Evolutionary conservation across 441 rosid species (phyloP), one percentile per base, ranked within the genome.

Genomic region (Gossypium gossypioides): DNA sequence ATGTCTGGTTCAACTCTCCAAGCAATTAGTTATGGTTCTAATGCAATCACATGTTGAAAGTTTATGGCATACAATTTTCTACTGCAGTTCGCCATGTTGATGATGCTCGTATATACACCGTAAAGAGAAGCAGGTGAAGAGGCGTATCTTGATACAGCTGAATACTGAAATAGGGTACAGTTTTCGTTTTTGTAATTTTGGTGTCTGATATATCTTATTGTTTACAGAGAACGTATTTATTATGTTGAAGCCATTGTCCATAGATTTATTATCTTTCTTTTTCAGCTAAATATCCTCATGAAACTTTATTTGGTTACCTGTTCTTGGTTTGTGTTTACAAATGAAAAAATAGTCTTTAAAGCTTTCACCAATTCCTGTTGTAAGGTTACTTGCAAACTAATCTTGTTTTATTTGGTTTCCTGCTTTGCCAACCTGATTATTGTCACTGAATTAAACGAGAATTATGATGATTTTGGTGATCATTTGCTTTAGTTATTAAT

Each of bases 21-120:
- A 86, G 93, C 92, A 57, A 87, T 89, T 66, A 95, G 97, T 77
- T 92, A 91, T 61, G 98, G 99, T 42, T 81, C 97, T 29, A 87
- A 80, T 59, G 68, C 63, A 56, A 83, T 92, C 69, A 85, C 93
- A 15, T 91, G 99, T 79, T 88, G 85, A 82, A 32, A 76, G 78
- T 40, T 22, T 21, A 10, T 22, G 10, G 15, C 59, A 55, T 21
- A 55, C 4, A 55, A 19, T 21, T 55, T 52, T 52, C 57, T 18
- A 19, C 27, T 7, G 27, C 22, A 54, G 25, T 10, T 56, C 85
- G 8, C 48, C 46, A 4, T 3, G 2, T 21, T 22, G 69, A 19
- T 6, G 65, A 0, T 9, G 29, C 13, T n/a, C 9, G 8, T 16
- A 51, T 51, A 16, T 16, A 16, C 22, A 51, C 56, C 3, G 59